Evolutionary conservation across 768 basidiomycete genomes (phyloP).

Genomic region (Hemileccinum rubropunctum): DNA sequence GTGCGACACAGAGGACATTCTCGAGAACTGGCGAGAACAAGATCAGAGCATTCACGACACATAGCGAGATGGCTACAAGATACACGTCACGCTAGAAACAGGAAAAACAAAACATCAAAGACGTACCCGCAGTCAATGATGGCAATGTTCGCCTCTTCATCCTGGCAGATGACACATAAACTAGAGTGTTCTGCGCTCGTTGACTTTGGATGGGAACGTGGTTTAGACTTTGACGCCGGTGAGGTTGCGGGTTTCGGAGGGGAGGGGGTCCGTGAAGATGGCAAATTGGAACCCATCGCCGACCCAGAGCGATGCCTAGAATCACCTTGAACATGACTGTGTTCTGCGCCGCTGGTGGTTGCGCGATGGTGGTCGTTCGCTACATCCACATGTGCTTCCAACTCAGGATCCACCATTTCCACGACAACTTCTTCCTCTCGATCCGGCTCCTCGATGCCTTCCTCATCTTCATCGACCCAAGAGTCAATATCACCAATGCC

Average conservation of each 20-base stretch:
- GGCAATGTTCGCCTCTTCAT: conserved; percentile 91
- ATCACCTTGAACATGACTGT: not conserved
- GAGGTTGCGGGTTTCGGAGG: conserved; percentile 27
- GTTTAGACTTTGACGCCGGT: conserved; percentile 37
- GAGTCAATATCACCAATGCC: conserved; percentile 21
- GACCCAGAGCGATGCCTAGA: not conserved
- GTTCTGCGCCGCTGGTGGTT: not conserved
- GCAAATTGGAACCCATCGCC: not conserved
- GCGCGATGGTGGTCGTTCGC: not conserved
- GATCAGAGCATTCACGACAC: conserved; percentile 76
- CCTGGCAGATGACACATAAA: conserved; percentile 89
- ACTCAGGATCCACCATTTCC: conserved; percentile 17
- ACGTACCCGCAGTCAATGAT: conserved; percentile 92
- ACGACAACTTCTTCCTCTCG: conserved; percentile 13
- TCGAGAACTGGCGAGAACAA: conserved; percentile 72
- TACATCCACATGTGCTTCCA: conserved; percentile 5
- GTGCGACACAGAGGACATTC: conserved; percentile 93
- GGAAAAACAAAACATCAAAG: not conserved
- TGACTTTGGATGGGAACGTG: conserved; percentile 24
- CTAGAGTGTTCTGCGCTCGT: conserved; percentile 58
- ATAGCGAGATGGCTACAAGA: conserved; percentile 68
- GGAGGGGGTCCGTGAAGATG: conserved; percentile 7
- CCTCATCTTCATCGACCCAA: conserved; percentile 31
- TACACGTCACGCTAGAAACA: not conserved
- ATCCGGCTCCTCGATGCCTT: conserved; percentile 19